Base-by-base conservation (phyloP, 768 basidiomycete genomes). In the Amanita rimosa region DNA sequence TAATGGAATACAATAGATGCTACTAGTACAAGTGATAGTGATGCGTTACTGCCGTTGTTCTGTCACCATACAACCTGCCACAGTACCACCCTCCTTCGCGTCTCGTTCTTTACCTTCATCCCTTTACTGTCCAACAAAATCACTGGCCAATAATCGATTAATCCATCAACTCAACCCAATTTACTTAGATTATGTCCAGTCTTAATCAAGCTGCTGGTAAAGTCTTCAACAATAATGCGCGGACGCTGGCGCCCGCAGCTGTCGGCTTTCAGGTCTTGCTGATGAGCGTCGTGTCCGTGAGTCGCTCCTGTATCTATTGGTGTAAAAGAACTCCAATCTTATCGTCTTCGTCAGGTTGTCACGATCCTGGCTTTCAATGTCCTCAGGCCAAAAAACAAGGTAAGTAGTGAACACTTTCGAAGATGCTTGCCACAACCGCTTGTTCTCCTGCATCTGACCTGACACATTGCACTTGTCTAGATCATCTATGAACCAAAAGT, bases 401-500 rank as follows among this genome's bases (percentile, higher is more conserved):
- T 82, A 58, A 34, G 63, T 57, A 34, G 63, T 57, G 11, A 26
- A 16, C 36, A 39, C 13, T 22, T 31, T 46, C 40, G 14, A 24
- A 16, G 16, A 17, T 10, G 29, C 21, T 5, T 22, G 2, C 26
- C 6, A 14, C 24, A 3, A 3, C n/a, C 26, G 6, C n/a, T 14
- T 5, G 24, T n/a, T n/a, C 16, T 1, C 6, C 3, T 1, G 13
- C 24, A n/a, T 41, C 27, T 13, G 6, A 19, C 27, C 14, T 44
- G 21, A 35, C 33, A 51, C 24, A 17, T 21, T 11, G 26, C 19
- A 13, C 24, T 41, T 10, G 22, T 26, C 42, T 33, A 90, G 90
- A 77, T 89, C 53, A 79, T 93, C 51, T 95, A 95, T 60, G 88
- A 92, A 61, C 93, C 91, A 53, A 96, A 94, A 67, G 80, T 89